Percentiles rank a stretch among this genome's conserved stretches.
phyloP scores from a whole-genome alignment of 257 asterid genomes.

The Gardenia jasminoides region DNA sequence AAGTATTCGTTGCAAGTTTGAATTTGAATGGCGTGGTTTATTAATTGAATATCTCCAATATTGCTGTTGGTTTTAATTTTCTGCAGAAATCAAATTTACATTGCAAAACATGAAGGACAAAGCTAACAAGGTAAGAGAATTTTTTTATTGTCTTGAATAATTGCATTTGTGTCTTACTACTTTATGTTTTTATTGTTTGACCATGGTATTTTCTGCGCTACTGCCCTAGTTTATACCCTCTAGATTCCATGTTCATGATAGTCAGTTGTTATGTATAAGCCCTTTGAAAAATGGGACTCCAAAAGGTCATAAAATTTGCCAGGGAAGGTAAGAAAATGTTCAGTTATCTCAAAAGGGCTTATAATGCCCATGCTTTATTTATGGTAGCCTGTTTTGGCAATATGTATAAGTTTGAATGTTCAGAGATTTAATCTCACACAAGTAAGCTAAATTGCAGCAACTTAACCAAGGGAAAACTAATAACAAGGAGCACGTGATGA shows the following conservation, averaged over 20 bases:
- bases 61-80: no score
- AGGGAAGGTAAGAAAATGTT: background rate
- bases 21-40: no score
- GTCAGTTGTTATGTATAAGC: background rate
- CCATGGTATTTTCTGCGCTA: background rate
- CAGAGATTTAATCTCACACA: no score
- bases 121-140: background rate
- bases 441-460: no score
- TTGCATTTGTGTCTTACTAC: background rate
- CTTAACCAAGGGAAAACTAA: no score
- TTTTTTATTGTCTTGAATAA: background rate
- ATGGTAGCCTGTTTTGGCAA: no score
- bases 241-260: no score
- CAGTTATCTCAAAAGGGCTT: background rate
- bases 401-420: no score
- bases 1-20: no score
- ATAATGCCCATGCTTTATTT: background rate
- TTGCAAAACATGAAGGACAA: background rate
- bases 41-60: background rate
- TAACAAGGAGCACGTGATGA: no score
- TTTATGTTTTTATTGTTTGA: background rate
- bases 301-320: background rate
- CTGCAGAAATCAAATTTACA: background rate
- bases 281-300: background rate
- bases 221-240: background rate